phyloP scores from a whole-genome alignment of 2,329 filamentous ascomycete species.

The Phialophora verrucosa region DNA sequence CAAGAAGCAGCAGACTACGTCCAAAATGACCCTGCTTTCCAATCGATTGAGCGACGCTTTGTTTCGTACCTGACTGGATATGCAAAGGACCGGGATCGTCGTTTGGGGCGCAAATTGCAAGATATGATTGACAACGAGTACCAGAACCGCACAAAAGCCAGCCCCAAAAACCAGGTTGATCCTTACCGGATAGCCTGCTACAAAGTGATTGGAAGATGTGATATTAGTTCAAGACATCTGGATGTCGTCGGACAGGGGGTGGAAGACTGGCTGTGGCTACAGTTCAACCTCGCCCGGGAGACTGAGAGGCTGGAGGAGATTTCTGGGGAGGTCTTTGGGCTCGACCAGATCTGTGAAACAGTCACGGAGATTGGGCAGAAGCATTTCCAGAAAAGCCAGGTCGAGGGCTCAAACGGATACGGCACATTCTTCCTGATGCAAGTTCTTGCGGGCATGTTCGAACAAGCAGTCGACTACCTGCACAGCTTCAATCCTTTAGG shows the following conservation, averaged over 20 bases:
- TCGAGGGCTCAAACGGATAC: constrained; percentile 79
- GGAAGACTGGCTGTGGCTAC: constrained; percentile 71
- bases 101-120: constrained; percentile 78
- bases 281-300: constrained; percentile 68
- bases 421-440: constrained; percentile 95
- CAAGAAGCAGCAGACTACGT: constrained; percentile 87
- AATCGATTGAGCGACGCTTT: constrained; percentile 89
- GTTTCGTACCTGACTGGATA: constrained; percentile 86
- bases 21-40: constrained; percentile 78
- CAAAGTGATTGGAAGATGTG: constrained; percentile 87
- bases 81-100: constrained; percentile 74
- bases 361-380: constrained; percentile 88
- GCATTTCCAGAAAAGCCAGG: constrained; percentile 81
- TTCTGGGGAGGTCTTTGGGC: constrained; percentile 66
- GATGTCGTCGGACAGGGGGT: constrained; percentile 64
- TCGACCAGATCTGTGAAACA: constrained; percentile 74
- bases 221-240: constrained; percentile 62
- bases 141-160: constrained; percentile 80
- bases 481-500: constrained; percentile 92
- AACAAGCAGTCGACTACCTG: constrained; percentile 88
- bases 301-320: constrained; percentile 66
- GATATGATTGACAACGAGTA: constrained; percentile 90
- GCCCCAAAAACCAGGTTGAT: constrained; percentile 84
- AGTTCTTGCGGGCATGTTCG: constrained; percentile 88
- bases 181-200: constrained; percentile 97